Percentiles rank a stretch among this genome's conserved stretches.
Evolutionary conservation across 768 basidiomycete species (phyloP).

Genomic region (Auriscalpium orientale): DNA sequence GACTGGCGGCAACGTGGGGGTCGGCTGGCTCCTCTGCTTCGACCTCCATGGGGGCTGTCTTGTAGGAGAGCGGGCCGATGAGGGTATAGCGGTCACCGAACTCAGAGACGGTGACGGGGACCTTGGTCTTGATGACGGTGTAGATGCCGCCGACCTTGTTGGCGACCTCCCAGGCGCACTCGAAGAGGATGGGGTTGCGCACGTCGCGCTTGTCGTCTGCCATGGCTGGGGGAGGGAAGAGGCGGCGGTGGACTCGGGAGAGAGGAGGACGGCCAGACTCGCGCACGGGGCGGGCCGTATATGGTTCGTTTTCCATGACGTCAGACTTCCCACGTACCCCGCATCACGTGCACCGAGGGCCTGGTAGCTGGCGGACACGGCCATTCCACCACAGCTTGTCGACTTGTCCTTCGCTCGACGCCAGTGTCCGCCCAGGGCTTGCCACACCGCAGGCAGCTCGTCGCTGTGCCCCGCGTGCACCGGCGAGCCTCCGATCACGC

Average conservation of each 20-base stretch:
- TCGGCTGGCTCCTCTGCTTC: conserved; percentile 87
- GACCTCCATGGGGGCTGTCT: conserved; percentile 98
- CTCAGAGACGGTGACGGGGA: conserved; percentile 94
- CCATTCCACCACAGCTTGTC: no score
- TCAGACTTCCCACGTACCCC: conserved; percentile 5
- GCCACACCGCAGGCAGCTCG: no score
- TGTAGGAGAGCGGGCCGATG: conserved; percentile 97
- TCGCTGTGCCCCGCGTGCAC: no score
- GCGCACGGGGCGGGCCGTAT: not conserved
- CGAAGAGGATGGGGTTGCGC: conserved; percentile 77
- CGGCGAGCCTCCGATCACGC: no score
- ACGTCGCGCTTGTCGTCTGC: conserved; percentile 55
- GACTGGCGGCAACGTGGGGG: conserved; percentile 62
- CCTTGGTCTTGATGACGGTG: conserved; percentile 99
- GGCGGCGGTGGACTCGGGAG: conserved; percentile 1
- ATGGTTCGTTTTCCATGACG: not conserved
- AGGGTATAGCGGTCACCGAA: conserved; percentile 93
- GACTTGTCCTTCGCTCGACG: not conserved
- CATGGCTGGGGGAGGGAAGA: conserved; percentile 16
- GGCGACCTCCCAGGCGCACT: conserved; percentile 96
- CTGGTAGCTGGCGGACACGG: conserved; percentile 11
- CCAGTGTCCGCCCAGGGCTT: not conserved
- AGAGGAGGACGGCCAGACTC: not conserved
- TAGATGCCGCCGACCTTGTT: conserved; percentile 99
- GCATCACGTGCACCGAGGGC: conserved; percentile 9